Conservation (phyloP, 768 basidiomycete genomes). For the Russula foetens region DNA sequence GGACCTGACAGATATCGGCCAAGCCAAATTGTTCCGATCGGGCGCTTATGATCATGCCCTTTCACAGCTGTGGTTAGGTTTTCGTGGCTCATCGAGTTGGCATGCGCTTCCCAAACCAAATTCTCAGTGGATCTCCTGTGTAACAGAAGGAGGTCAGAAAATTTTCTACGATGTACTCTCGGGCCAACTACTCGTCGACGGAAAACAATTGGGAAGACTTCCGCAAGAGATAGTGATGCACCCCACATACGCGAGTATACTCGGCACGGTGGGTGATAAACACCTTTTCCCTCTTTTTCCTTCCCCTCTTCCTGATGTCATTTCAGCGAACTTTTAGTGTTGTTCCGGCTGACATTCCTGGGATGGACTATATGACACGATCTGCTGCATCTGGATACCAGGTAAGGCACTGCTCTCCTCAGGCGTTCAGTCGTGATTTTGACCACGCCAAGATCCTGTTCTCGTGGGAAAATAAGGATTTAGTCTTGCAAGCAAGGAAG, state of each 20-base stretch:
- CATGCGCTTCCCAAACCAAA: not conserved
- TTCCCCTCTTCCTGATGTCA: not conserved
- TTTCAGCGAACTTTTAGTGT: constrained; percentile 4
- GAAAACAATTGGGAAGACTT: constrained; percentile 33
- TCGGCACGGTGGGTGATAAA: constrained; percentile 25
- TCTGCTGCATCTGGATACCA: constrained; percentile 1
- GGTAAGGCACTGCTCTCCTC: not conserved
- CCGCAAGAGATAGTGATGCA: constrained; percentile 29
- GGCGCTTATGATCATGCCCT: not conserved
- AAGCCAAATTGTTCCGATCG: not conserved
- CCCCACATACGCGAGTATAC: constrained; percentile 29
- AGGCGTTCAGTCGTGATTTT: not conserved
- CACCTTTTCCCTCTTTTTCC: not conserved
- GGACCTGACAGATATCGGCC: no score
- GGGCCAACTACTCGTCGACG: constrained; percentile 38
- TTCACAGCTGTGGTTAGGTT: not conserved
- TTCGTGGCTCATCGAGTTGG: not conserved
- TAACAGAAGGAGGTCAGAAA: not conserved
- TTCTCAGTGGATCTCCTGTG: constrained; percentile 2
- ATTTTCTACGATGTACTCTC: constrained; percentile 35
- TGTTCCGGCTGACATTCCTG: not conserved
- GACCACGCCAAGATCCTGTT: not conserved
- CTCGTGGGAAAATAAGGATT: not conserved
- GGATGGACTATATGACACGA: constrained; percentile 10
- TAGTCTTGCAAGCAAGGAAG: not conserved